Base-by-base conservation (phyloP, 2,329 filamentous ascomycete genomes). In the Penicillium sp. region DNA sequence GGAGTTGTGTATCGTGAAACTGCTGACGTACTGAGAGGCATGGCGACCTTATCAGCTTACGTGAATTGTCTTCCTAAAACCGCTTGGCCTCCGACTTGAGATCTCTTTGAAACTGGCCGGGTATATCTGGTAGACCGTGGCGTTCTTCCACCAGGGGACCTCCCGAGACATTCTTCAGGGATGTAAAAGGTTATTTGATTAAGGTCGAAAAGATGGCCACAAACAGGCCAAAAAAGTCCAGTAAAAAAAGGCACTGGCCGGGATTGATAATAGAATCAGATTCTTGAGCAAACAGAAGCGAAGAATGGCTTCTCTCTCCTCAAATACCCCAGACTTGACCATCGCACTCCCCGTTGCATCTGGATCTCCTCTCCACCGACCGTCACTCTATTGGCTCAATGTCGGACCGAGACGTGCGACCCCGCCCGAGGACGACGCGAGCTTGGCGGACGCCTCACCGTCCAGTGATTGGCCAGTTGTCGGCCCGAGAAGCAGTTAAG, bases 21-120 rank as follows among this genome's bases (percentile, higher is more conserved):
- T n/a, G n/a, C n/a, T n/a, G n/a, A n/a, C n/a, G n/a, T n/a, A n/a
- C n/a, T n/a, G n/a, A n/a, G n/a, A n/a, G n/a, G n/a, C n/a, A n/a
- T n/a, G n/a, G n/a, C n/a, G n/a, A n/a, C n/a, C n/a, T n/a, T n/a
- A n/a, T n/a, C n/a, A n/a, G n/a, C n/a, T n/a, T n/a, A n/a, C n/a
- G n/a, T n/a, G n/a, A n/a, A n/a, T n/a, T n/a, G n/a, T n/a, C n/a
- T n/a, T n/a, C n/a, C n/a, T n/a, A n/a, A n/a, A n/a, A n/a, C n/a
- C n/a, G n/a, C n/a, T n/a, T n/a, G n/a, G n/a, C n/a, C n/a, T n/a
- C n/a, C n/a, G n/a, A n/a, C n/a, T n/a, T n/a, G n/a, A n/a, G n/a
- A n/a, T n/a, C n/a, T 83, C 80, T 63, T 77, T 75, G 69, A 81
- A 83, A 44, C 61, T 71, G 50, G 67, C 65, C 3, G 67, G 63